Evolutionary conservation across 768 basidiomycete species (phyloP), one percentile per base, ranked within the genome.

Genomic region (Suillus placidus): DNA sequence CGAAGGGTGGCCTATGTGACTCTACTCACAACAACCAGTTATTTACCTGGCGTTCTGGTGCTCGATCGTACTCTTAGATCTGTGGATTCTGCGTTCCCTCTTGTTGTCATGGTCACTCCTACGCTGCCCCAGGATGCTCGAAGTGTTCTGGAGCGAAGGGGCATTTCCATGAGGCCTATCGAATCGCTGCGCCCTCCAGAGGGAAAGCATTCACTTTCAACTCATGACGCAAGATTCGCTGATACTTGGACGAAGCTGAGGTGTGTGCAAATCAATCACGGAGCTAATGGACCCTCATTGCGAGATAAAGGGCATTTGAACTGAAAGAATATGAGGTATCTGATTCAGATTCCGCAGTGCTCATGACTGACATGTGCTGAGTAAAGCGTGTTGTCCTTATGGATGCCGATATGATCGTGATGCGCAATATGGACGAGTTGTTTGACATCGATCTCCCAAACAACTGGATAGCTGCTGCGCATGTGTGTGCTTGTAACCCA

Each of bases 401-500:
- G 60, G 95, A 97, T 74, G 87, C 89, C 23, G 95, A 97, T 78
- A 97, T 97, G 95, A 82, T 94, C 62, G 81, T 95, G 26, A 80
- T 82, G 77, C 83, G 78, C 58, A 95, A 93, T 72, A 94, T 97
- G 89, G 95, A 97, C 77, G 87, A 90, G 54, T 77, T 93, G 61
- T 78, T 86, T 76, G 78, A 83, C 34, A 64, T 86, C 20, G 72
- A 79, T 37, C 79, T 97, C 6, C 83, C 82, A 2, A 65, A 75
- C 23, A 92, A 88, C 67, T 87, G 89, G 77, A 95, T 98, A 64
- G 95, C 94, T 6, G 95, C 95, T 1, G 85, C 82, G 0, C 96
- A 97, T 69, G 95, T 88, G 16, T 99, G 97, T 73, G 89, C 95
- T 4, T 99, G 97, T 80, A 99, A 99, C 77, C 97, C 96, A 8